Evolutionary conservation across 2,329 filamentous ascomycete genomes (phyloP).

Genomic region (Aspergillus carbonarius): DNA sequence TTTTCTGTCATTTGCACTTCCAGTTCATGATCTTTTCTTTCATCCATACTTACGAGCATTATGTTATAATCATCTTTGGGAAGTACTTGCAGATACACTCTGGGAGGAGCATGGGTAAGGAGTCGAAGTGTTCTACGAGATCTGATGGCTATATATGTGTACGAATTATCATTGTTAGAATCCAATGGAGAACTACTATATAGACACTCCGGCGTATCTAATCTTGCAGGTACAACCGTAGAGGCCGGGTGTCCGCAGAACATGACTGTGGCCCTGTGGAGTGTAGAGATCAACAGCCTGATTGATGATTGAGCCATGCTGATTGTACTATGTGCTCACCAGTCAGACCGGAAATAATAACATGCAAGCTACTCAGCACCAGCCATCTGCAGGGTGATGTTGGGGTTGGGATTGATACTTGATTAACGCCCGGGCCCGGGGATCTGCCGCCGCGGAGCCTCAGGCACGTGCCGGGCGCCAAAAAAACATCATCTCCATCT

Average conservation of each 20-base stretch:
- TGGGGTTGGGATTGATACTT: neutral
- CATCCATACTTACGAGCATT: neutral
- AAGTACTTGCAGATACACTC: neutral
- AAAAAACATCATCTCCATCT: conserved; percentile 31
- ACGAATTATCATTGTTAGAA: neutral
- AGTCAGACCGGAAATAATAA: too few relatives aligned
- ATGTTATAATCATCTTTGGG: neutral
- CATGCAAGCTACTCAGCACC: too few relatives aligned
- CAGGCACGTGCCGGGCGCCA: conserved; percentile 26
- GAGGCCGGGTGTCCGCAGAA: too few relatives aligned
- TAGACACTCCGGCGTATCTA: neutral
- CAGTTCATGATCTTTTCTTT: neutral
- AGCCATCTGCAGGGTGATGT: neutral
- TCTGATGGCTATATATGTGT: neutral
- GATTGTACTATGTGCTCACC: too few relatives aligned
- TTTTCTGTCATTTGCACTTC: neutral
- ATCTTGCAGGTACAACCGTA: too few relatives aligned
- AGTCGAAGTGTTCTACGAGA: neutral
- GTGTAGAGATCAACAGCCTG: too few relatives aligned
- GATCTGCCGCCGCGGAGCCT: conserved; percentile 26
- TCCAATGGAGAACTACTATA: neutral
- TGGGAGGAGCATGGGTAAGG: neutral
- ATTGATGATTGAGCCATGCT: too few relatives aligned
- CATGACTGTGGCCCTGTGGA: too few relatives aligned
- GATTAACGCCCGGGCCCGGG: conserved; percentile 15